These are phyloP conservation scores for Globisporangium rhizosaccharum DNA, from an alignment of 352 stramenopile species.

Conservation along the genomic window DNA sequence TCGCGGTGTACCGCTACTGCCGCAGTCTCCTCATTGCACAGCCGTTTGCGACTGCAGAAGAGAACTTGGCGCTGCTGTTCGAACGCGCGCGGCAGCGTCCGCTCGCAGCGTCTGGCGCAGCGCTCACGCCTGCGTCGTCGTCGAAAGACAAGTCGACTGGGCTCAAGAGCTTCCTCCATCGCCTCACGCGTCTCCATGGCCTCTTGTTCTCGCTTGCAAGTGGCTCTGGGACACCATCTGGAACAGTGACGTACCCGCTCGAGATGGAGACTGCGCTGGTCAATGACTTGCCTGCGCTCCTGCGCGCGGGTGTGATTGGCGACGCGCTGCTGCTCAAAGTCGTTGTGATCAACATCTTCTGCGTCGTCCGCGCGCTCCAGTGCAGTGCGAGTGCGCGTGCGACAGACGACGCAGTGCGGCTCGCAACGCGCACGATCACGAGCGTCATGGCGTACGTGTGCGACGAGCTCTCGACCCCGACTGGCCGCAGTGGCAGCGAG, in stretches of 20 bases:
- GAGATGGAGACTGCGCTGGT: conserved; percentile 68
- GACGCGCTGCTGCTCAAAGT: conserved; percentile 77
- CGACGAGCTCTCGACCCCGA: conserved; percentile 21
- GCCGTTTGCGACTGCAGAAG: conserved; percentile 84
- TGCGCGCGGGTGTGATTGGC: conserved; percentile 56
- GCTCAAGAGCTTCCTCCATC: conserved; percentile 86
- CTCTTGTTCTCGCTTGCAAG: conserved; percentile 68
- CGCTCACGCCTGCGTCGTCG: conserved; percentile 31
- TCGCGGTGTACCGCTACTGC: conserved; percentile 89
- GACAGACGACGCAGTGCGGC: conserved; percentile 45
- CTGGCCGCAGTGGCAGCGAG: conserved; percentile 10
- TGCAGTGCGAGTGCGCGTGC: conserved; percentile 18
- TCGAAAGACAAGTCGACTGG: conserved; percentile 78
- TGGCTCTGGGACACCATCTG: not conserved
- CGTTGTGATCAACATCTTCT: conserved; percentile 78
- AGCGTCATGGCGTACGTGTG: conserved; percentile 49
- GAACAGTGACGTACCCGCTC: conserved; percentile 32
- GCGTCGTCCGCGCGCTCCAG: conserved; percentile 31
- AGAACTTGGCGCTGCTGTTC: conserved; percentile 88
- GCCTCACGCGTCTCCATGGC: conserved; percentile 82
- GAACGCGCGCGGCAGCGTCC: conserved; percentile 79
- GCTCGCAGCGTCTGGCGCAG: conserved; percentile 23
- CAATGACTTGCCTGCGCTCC: conserved; percentile 48
- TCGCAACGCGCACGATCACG: conserved; percentile 38
- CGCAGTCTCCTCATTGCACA: conserved; percentile 77